Base-by-base conservation (phyloP, 1,139 yeast species). In the Pichia sp. region DNA sequence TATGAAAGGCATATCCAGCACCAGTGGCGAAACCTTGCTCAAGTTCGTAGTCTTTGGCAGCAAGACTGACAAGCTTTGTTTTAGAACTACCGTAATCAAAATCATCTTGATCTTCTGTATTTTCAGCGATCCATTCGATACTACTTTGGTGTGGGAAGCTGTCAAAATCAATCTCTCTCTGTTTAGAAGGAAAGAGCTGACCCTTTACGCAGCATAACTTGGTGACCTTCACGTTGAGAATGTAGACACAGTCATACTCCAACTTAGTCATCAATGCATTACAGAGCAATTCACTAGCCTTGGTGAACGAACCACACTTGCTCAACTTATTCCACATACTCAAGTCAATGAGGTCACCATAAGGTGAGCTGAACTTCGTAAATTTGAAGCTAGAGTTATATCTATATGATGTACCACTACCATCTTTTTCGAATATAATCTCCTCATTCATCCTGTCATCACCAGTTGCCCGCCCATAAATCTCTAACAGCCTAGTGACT, bases 371-470 rank as follows among this genome's bases (percentile, higher is more conserved):
- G 12, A 50, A 55, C 32, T 62, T 64, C 22, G 63, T 56, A 43
- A 67, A 67, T 38, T 69, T 55, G 34, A 71, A 63, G 37, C 59
- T 66, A 30, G 62, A 62, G 45, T 70, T 70, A 37, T 64, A 75
- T 3, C 64, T 60, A 46, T 74, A 76, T 12, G 77, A 71, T 10
- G 70, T 68, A 9, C 82, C 82, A 3, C 78, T 70, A 1, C 81
- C 81, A 53, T 75, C 81, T 44, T 67, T 68, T 46, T 74, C 82
- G 53, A 70, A 74, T 1, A 72, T 68, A 1, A 44, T 42, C 12
- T 73, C 60, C 47, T 59, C 58, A 15, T 27, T 28, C 30, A 54
- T 39, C 15, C 52, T 50, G 20, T 60, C 51, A 22, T 53, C 55
- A 23, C 69, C 58, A 2, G 82, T 75, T 4, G 82, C 79, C 52